Evolutionary conservation across 1,284 basidiomycete species (phyloP).

Genomic region (Rhodotorula sp.): DNA sequence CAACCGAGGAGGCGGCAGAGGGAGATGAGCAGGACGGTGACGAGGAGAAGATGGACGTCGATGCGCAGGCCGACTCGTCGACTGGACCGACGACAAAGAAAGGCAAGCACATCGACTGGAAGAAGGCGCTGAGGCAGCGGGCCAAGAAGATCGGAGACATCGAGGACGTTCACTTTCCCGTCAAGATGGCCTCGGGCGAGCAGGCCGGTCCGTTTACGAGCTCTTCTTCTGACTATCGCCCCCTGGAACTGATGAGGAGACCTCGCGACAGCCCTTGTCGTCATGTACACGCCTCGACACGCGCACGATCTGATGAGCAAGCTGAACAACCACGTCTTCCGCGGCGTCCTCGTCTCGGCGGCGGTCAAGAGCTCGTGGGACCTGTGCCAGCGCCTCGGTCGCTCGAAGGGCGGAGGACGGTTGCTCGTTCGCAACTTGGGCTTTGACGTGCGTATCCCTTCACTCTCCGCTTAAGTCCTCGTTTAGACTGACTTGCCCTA

Average conservation of each 20-base stretch:
- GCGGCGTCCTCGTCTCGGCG: constrained; percentile 81
- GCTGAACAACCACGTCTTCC: constrained; percentile 91
- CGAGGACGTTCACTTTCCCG: constrained; percentile 40
- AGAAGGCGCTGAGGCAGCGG: constrained; percentile 82
- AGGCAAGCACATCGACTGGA: constrained; percentile 47
- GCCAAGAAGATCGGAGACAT: constrained; percentile 60
- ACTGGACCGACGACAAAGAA: constrained; percentile 1
- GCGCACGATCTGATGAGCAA: constrained; percentile 72
- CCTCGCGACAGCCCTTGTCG: constrained; percentile 62
- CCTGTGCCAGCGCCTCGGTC: constrained; percentile 51
- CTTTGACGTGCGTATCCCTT: constrained; percentile 51
- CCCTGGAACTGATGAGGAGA: background rate
- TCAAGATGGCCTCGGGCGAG: constrained; percentile 36
- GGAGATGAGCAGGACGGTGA: constrained; percentile 25
- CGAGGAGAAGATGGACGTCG: constrained; percentile 35
- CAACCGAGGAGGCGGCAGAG: constrained; percentile 29
- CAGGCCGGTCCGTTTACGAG: constrained; percentile 22
- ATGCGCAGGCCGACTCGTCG: constrained; percentile 42
- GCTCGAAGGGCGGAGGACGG: constrained; percentile 63
- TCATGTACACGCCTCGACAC: constrained; percentile 66
- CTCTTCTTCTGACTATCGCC: constrained; percentile 44
- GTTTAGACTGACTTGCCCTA: background rate
- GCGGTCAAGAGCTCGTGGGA: constrained; percentile 65
- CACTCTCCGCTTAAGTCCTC: background rate
- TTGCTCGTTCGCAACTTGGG: constrained; percentile 91